These are phyloP conservation scores for Colletotrichum musicola DNA, from an alignment of 2,329 filamentous ascomycete species.

Conservation along the genomic window DNA sequence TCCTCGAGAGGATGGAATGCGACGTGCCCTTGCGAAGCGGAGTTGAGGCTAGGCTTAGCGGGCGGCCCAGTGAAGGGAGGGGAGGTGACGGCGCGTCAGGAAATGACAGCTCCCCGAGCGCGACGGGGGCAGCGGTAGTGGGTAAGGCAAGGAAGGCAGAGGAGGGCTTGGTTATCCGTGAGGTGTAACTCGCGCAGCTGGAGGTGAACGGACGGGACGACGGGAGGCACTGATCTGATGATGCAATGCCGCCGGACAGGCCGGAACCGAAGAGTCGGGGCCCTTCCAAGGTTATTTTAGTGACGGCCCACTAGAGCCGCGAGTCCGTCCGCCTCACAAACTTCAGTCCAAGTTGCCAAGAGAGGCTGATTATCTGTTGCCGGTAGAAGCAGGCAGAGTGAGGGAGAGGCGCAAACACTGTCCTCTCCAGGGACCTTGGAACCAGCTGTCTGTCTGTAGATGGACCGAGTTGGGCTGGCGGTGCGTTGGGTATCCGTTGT, in stretches of 20 bases:
- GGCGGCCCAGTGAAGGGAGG: background rate
- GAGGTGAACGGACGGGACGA: background rate
- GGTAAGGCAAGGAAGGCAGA: conserved; percentile 7
- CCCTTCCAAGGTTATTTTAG: conserved; percentile 8
- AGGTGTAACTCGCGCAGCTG: background rate
- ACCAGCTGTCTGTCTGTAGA: background rate
- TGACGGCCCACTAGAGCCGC: conserved; percentile 16
- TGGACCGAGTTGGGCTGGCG: background rate
- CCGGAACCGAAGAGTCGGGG: conserved; percentile 22
- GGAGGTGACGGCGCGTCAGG: conserved; percentile 1
- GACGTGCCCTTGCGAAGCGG: background rate
- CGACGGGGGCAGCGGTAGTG: conserved; percentile 14
- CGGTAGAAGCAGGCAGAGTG: background rate
- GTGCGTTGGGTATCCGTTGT: conserved; percentile 5
- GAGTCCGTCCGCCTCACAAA: background rate
- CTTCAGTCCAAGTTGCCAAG: background rate
- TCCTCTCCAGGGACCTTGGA: background rate
- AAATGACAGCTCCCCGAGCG: conserved; percentile 14
- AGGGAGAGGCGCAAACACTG: too few species aligned
- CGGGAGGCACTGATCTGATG: too few species aligned
- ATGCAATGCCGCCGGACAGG: conserved; percentile 1
- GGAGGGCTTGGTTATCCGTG: too few species aligned
- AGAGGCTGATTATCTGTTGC: background rate
- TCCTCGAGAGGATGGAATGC: background rate
- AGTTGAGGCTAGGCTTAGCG: background rate